Percentiles rank a stretch among this genome's conserved stretches.
phyloP scores from a whole-genome alignment of 805 yeast species.

The Ogataea henricii region DNA sequence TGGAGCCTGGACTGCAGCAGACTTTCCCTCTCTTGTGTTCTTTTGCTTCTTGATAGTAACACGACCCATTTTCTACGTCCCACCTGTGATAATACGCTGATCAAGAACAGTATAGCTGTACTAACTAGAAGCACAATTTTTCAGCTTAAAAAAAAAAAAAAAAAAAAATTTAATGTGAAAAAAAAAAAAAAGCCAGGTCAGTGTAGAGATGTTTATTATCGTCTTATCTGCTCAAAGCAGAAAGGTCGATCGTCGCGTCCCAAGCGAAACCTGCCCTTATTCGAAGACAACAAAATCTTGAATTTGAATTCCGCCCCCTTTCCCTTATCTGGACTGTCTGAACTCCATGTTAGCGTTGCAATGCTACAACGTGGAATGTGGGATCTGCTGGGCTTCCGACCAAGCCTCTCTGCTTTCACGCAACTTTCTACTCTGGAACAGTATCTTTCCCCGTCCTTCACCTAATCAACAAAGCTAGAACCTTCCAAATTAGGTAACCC shows the following conservation, averaged over 20 bases:
- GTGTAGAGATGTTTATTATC: neutral
- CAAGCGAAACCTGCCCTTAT: no score
- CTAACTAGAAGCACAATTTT: neutral
- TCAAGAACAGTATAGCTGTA: neutral
- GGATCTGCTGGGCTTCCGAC: no score
- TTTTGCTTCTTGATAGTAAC: constrained; percentile 1
- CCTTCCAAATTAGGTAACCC: neutral
- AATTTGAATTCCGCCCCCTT: no score
- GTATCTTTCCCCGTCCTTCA: no score
- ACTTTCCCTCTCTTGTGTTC: neutral
- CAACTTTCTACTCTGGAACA: no score
- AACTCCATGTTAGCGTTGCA: no score
- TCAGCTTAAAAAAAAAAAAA: constrained; percentile 1
- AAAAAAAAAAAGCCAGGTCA: neutral
- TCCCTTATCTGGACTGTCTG: no score
- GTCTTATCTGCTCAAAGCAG: neutral
- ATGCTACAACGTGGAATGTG: no score
- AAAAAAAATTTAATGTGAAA: neutral
- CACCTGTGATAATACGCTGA: neutral
- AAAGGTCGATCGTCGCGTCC: neutral
- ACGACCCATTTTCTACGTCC: neutral
- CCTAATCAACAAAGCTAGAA: no score
- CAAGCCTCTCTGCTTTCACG: no score
- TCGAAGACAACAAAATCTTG: no score
- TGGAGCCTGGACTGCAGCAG: neutral